phyloP scores from a whole-genome alignment of 2,329 filamentous ascomycete species.

The Phaeosphaeriaceae sp. region DNA sequence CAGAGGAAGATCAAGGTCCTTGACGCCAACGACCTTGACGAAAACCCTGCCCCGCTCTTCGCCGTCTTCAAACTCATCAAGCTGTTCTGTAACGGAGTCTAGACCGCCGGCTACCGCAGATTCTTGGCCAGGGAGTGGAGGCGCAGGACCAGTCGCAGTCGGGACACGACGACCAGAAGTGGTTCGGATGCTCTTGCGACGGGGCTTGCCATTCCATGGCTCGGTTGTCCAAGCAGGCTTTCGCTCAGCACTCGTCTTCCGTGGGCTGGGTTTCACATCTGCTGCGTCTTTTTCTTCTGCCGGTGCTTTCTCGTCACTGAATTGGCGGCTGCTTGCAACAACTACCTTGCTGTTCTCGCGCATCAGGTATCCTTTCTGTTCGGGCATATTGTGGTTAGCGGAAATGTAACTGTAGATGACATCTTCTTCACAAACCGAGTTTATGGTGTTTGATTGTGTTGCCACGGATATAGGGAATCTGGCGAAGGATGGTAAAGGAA shows the following conservation, averaged over 20 bases:
- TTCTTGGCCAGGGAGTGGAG: constrained; percentile 85
- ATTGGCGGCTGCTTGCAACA: constrained; percentile 75
- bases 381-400: constrained; percentile 57
- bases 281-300: constrained; percentile 50
- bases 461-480: constrained; percentile 34
- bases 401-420: constrained; percentile 39
- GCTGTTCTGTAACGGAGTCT: constrained; percentile 72
- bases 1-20: constrained; percentile 89
- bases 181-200: constrained; percentile 69
- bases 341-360: constrained; percentile 98
- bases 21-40: constrained; percentile 98
- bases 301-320: constrained; percentile 66
- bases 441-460: constrained; percentile 23
- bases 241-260: constrained; percentile 72
- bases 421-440: constrained; percentile 36
- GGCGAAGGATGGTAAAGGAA: constrained; percentile 44
- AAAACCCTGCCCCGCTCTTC: constrained; percentile 90
- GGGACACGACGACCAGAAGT: constrained; percentile 65
- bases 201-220: constrained; percentile 86
- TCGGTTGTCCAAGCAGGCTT: constrained; percentile 92
- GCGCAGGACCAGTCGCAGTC: constrained; percentile 66
- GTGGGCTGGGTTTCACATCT: constrained; percentile 70
- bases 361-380: constrained; percentile 98
- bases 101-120: constrained; percentile 73
- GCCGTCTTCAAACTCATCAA: constrained; percentile 73